Percentiles rank a stretch among this genome's conserved stretches.
Conservation (phyloP, 2,329 filamentous ascomycete genomes). For the Pseudocercospora crystallina region DNA sequence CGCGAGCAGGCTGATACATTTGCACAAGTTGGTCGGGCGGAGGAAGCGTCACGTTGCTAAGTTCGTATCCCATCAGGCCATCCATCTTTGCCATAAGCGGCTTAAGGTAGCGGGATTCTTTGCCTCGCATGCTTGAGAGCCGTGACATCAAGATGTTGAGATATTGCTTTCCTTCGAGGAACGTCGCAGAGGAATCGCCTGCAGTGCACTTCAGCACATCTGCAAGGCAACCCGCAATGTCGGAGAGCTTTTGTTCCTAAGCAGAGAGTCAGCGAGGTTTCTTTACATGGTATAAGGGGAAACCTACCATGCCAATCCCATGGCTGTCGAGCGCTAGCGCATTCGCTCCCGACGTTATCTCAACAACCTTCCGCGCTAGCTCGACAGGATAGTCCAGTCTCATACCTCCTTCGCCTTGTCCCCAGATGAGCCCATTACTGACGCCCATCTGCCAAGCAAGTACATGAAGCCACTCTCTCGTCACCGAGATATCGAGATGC, state of each 20-base stretch:
- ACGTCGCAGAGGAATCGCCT: conserved; percentile 34
- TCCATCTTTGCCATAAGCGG: conserved; percentile 36
- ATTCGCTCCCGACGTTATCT: conserved; percentile 32
- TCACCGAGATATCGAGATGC: conserved; percentile 36
- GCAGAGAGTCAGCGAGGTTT: conserved; percentile 11
- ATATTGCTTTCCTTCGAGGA: conserved; percentile 36
- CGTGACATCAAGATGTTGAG: conserved; percentile 33
- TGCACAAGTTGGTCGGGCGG: conserved; percentile 19
- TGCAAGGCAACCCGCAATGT: conserved; percentile 38
- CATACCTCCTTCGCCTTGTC: conserved; percentile 36
- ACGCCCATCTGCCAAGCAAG: conserved; percentile 41
- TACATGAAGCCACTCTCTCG: conserved; percentile 38
- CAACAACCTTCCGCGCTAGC: conserved; percentile 35
- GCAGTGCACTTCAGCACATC: conserved; percentile 38
- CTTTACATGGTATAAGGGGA: background rate
- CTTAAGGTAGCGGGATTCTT: conserved; percentile 36
- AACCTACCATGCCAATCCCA: conserved; percentile 38
- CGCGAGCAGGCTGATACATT: conserved; percentile 9
- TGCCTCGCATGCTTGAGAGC: conserved; percentile 37
- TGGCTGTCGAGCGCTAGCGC: conserved; percentile 34
- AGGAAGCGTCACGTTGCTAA: conserved; percentile 23
- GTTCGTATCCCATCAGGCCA: conserved; percentile 30
- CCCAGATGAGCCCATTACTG: conserved; percentile 37
- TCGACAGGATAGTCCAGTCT: conserved; percentile 39
- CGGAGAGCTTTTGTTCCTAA: conserved; percentile 39